Evolutionary conservation across 192 early-diverging fungal genomes (phyloP).

Genomic region (Obelidium mucronatum): DNA sequence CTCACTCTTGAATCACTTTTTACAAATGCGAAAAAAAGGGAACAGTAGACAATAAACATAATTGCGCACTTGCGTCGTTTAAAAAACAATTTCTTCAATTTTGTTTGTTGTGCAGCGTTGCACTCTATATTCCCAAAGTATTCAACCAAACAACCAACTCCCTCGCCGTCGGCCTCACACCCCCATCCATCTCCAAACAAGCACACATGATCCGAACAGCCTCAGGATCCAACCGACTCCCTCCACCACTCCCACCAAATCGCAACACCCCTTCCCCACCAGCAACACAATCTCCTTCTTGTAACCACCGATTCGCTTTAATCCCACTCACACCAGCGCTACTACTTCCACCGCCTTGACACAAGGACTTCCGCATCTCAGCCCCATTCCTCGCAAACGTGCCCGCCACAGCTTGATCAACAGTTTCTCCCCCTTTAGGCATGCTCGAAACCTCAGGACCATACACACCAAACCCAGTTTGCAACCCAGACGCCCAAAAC

Average conservation of each 20-base stretch:
- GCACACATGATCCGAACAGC: constrained; percentile 41
- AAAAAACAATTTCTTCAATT: too few relatives aligned
- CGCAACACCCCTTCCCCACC: constrained; percentile 39
- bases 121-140: too few relatives aligned
- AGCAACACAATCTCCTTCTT: constrained; percentile 7
- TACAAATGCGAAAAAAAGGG: too few relatives aligned
- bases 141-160: constrained; percentile 37
- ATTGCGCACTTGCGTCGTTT: too few relatives aligned
- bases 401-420: not conserved
- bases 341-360: not conserved
- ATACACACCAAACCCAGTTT: constrained; percentile 37
- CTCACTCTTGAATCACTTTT: too few relatives aligned
- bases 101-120: too few relatives aligned
- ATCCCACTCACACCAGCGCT: too few relatives aligned
- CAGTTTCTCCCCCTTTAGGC: not conserved
- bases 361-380: constrained; percentile 10
- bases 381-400: constrained; percentile 15
- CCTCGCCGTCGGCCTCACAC: constrained; percentile 39
- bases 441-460: constrained; percentile 32
- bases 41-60: too few relatives aligned
- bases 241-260: constrained; percentile 48
- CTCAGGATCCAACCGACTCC: constrained; percentile 39
- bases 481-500: constrained; percentile 58
- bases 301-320: constrained; percentile 19
- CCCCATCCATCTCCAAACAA: constrained; percentile 40